Evolutionary conservation across 306 rosid species (phyloP).

Genomic region (Bauhinia variegata): DNA sequence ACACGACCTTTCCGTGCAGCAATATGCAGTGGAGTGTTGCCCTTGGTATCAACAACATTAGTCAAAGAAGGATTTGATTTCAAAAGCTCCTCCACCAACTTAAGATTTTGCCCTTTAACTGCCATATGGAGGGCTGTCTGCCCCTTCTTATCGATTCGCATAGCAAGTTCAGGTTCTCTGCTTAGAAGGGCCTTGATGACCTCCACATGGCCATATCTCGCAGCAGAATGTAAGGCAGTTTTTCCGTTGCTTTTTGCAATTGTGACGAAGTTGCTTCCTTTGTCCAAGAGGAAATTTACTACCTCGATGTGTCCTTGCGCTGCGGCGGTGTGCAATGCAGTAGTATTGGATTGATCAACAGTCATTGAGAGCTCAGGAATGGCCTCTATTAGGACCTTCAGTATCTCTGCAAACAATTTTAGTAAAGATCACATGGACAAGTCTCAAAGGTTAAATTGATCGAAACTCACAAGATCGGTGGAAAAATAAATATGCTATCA

Average conservation of each 20-base stretch:
- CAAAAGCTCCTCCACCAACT: constrained; percentile 61
- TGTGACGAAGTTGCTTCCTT: constrained; percentile 45
- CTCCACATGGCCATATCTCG: constrained; percentile 71
- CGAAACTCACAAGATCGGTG: background rate
- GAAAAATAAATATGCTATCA: constrained; percentile 14
- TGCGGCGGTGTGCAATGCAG: constrained; percentile 83
- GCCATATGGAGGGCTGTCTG: constrained; percentile 91
- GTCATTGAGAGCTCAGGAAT: constrained; percentile 76
- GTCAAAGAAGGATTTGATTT: constrained; percentile 53
- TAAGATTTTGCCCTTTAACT: constrained; percentile 71
- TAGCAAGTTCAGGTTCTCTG: constrained; percentile 60
- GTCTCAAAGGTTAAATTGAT: constrained; percentile 11
- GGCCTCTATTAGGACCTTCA: constrained; percentile 66
- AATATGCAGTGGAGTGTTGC: constrained; percentile 75
- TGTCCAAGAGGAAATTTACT: constrained; percentile 62
- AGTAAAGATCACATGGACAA: constrained; percentile 29
- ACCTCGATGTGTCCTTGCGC: constrained; percentile 71
- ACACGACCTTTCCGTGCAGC: constrained; percentile 67
- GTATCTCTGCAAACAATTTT: constrained; percentile 55
- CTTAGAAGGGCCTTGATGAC: constrained; percentile 60
- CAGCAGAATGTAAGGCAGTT: constrained; percentile 84
- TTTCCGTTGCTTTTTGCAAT: constrained; percentile 77
- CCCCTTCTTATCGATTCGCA: constrained; percentile 67
- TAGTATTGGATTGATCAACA: constrained; percentile 72
- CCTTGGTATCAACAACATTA: constrained; percentile 65